These are phyloP conservation scores for Saxispiralis lemnorum DNA, from an alignment of 495 filamentous ascomycete genomes.

Conservation along the genomic window DNA sequence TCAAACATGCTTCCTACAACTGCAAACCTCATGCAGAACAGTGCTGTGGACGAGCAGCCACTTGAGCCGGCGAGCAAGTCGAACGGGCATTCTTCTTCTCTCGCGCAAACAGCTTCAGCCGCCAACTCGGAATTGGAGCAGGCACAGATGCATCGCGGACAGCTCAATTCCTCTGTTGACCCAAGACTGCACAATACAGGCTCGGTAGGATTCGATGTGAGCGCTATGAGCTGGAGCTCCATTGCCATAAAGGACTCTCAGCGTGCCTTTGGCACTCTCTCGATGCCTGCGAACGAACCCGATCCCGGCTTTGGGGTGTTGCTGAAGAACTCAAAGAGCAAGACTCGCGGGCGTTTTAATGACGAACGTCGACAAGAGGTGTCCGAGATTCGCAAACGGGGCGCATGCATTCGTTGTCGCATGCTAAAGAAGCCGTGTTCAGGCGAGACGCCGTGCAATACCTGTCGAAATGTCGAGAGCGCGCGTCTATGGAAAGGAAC, in stretches of 20 bases:
- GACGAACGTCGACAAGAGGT: constrained; percentile 56
- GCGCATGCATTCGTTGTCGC: constrained; percentile 71
- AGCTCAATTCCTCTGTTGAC: neutral
- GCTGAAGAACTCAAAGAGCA: constrained; percentile 29
- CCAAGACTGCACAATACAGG: neutral
- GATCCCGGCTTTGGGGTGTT: constrained; percentile 35
- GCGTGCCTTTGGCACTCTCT: neutral
- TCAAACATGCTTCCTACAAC: too few relatives aligned
- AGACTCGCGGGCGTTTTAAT: constrained; percentile 51
- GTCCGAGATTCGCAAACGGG: constrained; percentile 59
- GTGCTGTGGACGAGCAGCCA: too few relatives aligned
- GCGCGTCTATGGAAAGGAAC: constrained; percentile 66
- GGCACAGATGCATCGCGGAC: neutral
- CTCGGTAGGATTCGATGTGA: too few relatives aligned
- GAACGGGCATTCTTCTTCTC: neutral
- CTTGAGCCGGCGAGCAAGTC: too few relatives aligned
- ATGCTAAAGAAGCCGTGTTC: constrained; percentile 82
- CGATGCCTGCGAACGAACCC: neutral
- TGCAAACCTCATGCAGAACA: too few relatives aligned
- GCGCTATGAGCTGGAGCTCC: too few relatives aligned
- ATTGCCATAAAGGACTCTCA: neutral
- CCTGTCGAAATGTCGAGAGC: constrained; percentile 60
- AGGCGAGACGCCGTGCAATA: constrained; percentile 58
- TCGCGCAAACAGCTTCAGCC: constrained; percentile 4
- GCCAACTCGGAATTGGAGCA: constrained; percentile 1